Evolutionary conservation across 2,329 filamentous ascomycete species (phyloP), one percentile per base, ranked within the genome.

Genomic region (Pestalotiopsis sp.): DNA sequence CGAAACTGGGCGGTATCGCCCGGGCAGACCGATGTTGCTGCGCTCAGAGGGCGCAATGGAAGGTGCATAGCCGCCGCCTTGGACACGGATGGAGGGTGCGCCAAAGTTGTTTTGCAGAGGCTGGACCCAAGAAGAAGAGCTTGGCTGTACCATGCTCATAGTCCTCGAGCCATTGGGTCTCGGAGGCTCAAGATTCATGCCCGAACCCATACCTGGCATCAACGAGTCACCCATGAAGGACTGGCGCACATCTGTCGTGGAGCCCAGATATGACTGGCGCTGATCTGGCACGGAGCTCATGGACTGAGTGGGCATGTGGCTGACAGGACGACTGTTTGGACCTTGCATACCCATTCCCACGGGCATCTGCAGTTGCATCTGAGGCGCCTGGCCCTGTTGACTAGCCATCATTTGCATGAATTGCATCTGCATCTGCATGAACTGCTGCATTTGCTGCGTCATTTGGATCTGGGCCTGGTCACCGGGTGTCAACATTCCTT

Each of bases 11-110:
- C 96, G 89, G 81, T 99, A 99, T 59, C 96, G 90, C 39, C 93
- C 91, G 9, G 96, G 94, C 66, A 97, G 87, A 17, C 96, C 96
- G 70, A 98, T 85, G 78, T 97, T 98, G 85, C 95, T 98, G 70
- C 96, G 92, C 82, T 98, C 96, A 4, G 94, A 97, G 1, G 96
- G 96, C 2, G 96, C 95, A 73, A 99, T 97, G 0, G 95, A 98
- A 1, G 94, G 90, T 1, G 94, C 88, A 80, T 98, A 98, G 9
- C 89, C 90, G 65, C 80, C 80, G 61, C 83, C 87, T 80, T 81
- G 84, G 66, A 80, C 74, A 68, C 79, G 81, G 64, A 88, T 83
- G 13, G 87, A 88, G 3, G 86, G 86, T 17, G 85, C 80, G 4
- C 59, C 59, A 73, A 85, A 87, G 6, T 81, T 80, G 20, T 78